Evolutionary conservation across 257 asterid species (phyloP).

Genomic region (Solanum pinnatisectum): DNA sequence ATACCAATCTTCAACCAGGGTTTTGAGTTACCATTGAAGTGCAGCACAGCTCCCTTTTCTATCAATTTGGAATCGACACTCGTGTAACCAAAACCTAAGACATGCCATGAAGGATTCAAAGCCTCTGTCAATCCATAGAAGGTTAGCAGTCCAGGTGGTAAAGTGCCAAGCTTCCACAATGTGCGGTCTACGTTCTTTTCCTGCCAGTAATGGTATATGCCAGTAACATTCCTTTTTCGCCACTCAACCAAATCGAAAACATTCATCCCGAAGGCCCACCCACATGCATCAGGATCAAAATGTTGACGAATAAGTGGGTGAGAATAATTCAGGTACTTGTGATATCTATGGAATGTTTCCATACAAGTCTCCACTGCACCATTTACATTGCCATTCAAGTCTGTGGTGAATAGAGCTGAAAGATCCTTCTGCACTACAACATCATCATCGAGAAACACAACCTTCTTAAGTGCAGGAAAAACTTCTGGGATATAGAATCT

Average conservation of each 20-base stretch:
- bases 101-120: conserved; percentile 34
- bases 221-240: conserved; percentile 39
- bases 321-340: conserved; percentile 33
- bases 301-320: conserved; percentile 31
- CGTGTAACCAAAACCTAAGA: conserved; percentile 40
- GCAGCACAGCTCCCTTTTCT: conserved; percentile 39
- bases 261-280: conserved; percentile 50
- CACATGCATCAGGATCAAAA: conserved; percentile 54
- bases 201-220: conserved; percentile 46
- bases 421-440: conserved; percentile 41
- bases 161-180: conserved; percentile 43
- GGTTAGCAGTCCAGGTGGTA: conserved; percentile 39
- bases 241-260: conserved; percentile 37
- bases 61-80: conserved; percentile 28
- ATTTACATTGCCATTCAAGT: conserved; percentile 38
- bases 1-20: conserved; percentile 47
- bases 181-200: conserved; percentile 33
- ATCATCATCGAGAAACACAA: conserved; percentile 40
- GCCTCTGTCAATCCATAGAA: conserved; percentile 44
- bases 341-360: conserved; percentile 42
- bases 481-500: conserved; percentile 42
- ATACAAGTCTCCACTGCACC: conserved; percentile 49
- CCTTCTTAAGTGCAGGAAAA: conserved; percentile 30
- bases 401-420: conserved; percentile 23
- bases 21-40: conserved; percentile 35